phyloP scores from a whole-genome alignment of 2,329 filamentous ascomycete species.

The Trichoderma lentiforme region DNA sequence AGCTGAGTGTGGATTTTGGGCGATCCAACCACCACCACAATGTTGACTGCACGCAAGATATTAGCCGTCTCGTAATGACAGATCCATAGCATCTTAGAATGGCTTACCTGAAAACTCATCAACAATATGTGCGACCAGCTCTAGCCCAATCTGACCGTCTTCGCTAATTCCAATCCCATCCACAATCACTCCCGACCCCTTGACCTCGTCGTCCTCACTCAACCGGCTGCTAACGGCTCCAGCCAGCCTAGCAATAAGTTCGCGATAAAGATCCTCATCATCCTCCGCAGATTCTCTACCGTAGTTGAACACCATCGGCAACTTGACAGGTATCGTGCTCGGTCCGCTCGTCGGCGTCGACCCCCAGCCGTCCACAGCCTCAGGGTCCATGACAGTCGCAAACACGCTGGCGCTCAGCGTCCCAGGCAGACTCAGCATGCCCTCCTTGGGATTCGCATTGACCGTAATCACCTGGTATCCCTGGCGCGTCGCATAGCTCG shows the following conservation, averaged over 20 bases:
- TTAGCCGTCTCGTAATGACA: neutral
- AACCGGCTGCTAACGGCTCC: slow-evolving; percentile 74
- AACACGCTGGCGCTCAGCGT: slow-evolving; percentile 85
- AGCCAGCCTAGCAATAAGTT: slow-evolving; percentile 72
- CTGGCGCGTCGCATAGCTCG: slow-evolving; percentile 73
- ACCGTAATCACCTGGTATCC: slow-evolving; percentile 75
- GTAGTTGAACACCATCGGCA: slow-evolving; percentile 88
- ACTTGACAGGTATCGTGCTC: slow-evolving; percentile 81
- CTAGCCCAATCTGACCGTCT: slow-evolving; percentile 64
- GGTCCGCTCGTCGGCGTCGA: slow-evolving; percentile 88
- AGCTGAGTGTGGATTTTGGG: slow-evolving; percentile 74
- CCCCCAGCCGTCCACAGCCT: slow-evolving; percentile 78
- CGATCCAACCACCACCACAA: slow-evolving; percentile 79
- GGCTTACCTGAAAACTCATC: slow-evolving; percentile 50
- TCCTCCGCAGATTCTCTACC: slow-evolving; percentile 71
- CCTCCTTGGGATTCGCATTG: slow-evolving; percentile 80
- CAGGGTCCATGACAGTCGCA: slow-evolving; percentile 79
- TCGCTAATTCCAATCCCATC: slow-evolving; percentile 74
- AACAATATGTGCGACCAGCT: slow-evolving; percentile 74
- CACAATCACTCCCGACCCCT: slow-evolving; percentile 75
- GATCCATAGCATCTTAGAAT: neutral
- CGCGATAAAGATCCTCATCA: slow-evolving; percentile 68
- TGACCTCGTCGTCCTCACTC: slow-evolving; percentile 69
- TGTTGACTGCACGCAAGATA: slow-evolving; percentile 55
- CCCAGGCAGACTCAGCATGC: slow-evolving; percentile 72